These are phyloP conservation scores for Starmera dryadoides DNA, from an alignment of 805 yeast genomes.

Conservation along the genomic window DNA sequence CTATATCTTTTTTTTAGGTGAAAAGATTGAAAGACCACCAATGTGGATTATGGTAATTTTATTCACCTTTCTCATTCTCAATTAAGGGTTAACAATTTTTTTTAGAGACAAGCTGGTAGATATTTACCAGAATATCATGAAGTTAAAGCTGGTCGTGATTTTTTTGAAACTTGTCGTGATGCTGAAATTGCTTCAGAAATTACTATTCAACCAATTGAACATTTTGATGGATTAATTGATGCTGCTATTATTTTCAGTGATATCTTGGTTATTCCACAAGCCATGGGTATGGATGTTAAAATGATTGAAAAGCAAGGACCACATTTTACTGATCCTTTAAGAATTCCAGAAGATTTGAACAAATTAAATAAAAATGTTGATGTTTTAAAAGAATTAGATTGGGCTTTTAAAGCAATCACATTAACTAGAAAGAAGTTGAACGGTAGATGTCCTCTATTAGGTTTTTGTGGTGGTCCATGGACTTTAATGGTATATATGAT, in stretches of 20 bases:
- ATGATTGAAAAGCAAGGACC: constrained; percentile 97
- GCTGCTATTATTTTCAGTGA: constrained; percentile 97
- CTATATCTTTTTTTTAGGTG: constrained; percentile 29
- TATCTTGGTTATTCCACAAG: constrained; percentile 94
- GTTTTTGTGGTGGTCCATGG: constrained; percentile 98
- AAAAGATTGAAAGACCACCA: constrained; percentile 92
- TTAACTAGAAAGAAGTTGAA: constrained; percentile 77
- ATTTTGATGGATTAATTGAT: constrained; percentile 81
- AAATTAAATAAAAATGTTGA: constrained; percentile 59
- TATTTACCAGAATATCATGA: constrained; percentile 86
- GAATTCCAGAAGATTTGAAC: constrained; percentile 61
- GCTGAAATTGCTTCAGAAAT: constrained; percentile 91
- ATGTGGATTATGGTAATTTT: constrained; percentile 78
- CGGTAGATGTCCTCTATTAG: constrained; percentile 91
- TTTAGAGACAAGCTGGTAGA: constrained; percentile 84
- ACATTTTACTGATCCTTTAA: constrained; percentile 79
- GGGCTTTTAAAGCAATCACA: constrained; percentile 95
- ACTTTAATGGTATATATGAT: constrained; percentile 94
- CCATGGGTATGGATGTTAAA: constrained; percentile 92
- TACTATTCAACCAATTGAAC: constrained; percentile 92
- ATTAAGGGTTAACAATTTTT: constrained; percentile 17
- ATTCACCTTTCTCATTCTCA: constrained; percentile 24
- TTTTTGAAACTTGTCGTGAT: constrained; percentile 91
- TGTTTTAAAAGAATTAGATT: constrained; percentile 68
- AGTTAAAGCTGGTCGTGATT: constrained; percentile 79